These are phyloP conservation scores for Metschnikowia amazonensis DNA, from an alignment of 805 yeast genomes.

Conservation along the genomic window DNA sequence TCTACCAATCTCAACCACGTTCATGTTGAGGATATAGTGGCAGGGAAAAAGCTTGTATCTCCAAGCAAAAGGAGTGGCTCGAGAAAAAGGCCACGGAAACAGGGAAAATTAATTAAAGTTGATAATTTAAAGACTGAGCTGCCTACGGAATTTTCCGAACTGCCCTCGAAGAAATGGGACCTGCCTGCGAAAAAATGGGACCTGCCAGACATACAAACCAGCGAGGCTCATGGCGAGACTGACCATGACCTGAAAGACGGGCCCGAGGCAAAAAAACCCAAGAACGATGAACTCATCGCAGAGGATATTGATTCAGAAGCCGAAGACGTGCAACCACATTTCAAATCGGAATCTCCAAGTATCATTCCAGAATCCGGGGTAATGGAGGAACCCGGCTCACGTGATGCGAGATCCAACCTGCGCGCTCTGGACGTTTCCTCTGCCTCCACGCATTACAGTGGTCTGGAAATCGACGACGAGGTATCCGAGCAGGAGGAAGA, in stretches of 20 bases:
- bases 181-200: too few species aligned
- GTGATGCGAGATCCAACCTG: not conserved
- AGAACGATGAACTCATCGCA: too few species aligned
- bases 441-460: not conserved
- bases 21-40: constrained; percentile 15
- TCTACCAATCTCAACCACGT: constrained; percentile 16
- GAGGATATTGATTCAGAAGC: too few species aligned
- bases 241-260: not conserved
- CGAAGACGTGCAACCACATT: too few species aligned
- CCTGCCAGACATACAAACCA: not conserved
- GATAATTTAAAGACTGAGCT: not conserved
- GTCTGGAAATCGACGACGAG: not conserved
- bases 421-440: constrained; percentile 2
- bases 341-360: not conserved
- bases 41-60: constrained; percentile 7
- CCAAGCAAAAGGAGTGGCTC: not conserved
- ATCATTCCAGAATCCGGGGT: not conserved
- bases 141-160: not conserved
- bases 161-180: too few species aligned
- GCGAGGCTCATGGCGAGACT: not conserved
- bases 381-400: not conserved
- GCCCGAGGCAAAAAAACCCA: too few species aligned
- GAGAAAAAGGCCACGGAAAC: not conserved
- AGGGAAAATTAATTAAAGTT: not conserved
- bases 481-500: not conserved